Evolutionary conservation across 768 basidiomycete species (phyloP).

Genomic region (Tylopilus intermedius): DNA sequence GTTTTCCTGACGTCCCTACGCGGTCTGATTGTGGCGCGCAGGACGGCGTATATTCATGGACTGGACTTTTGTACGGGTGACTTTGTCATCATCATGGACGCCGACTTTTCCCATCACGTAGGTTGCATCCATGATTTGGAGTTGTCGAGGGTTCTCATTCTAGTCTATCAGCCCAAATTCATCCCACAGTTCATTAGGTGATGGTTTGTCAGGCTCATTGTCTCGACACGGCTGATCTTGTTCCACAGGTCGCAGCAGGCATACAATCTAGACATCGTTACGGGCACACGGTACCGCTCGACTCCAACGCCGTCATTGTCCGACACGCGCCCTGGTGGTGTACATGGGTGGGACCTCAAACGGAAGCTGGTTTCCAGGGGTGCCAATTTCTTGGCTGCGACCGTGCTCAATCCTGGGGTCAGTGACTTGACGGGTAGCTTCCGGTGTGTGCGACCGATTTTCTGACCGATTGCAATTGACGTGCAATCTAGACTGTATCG

Average conservation of each 20-base stretch:
- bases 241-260: constrained; percentile 64
- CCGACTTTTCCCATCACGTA: constrained; percentile 94
- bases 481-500: constrained; percentile 60
- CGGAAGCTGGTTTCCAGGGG: constrained; percentile 85
- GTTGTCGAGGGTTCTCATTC: constrained; percentile 1
- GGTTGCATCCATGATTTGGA: constrained; percentile 22
- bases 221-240: constrained; percentile 2
- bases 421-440: constrained; percentile 91
- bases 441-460: constrained; percentile 44
- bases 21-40: constrained; percentile 27
- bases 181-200: constrained; percentile 89
- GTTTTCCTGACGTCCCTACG: not conserved
- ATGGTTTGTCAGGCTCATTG: not conserved
- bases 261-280: constrained; percentile 90
- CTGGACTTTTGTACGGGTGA: constrained; percentile 85
- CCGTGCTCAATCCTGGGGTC: constrained; percentile 78
- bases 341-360: constrained; percentile 90
- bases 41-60: constrained; percentile 91
- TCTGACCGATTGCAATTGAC: not conserved
- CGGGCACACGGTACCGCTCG: constrained; percentile 82
- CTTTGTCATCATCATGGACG: constrained; percentile 97
- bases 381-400: constrained; percentile 86
- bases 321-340: constrained; percentile 72
- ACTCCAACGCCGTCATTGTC: constrained; percentile 51
- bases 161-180: constrained; percentile 73